Conservation (phyloP, 192 early-diverging fungal species). For the Backusella liffmaniae region DNA sequence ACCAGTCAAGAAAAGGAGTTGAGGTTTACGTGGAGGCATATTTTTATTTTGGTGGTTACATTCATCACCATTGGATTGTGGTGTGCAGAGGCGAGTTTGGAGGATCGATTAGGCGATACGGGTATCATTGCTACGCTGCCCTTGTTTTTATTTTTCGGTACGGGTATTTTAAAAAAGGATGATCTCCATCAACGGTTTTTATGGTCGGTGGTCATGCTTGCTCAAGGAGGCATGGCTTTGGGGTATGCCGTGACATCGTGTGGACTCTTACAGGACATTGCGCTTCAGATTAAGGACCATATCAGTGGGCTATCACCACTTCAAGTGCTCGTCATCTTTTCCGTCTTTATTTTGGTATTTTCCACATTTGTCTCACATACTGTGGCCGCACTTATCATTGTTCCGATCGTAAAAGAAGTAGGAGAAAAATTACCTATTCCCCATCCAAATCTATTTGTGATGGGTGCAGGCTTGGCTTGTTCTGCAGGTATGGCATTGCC, state of each 20-base stretch:
- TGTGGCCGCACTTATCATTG: slow-evolving; percentile 74
- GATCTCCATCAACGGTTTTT: slow-evolving; percentile 73
- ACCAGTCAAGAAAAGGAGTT: slow-evolving; percentile 30
- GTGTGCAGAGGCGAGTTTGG: slow-evolving; percentile 59
- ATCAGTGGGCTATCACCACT: slow-evolving; percentile 49
- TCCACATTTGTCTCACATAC: slow-evolving; percentile 76
- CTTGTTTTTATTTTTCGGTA: slow-evolving; percentile 69
- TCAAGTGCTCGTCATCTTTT: slow-evolving; percentile 55
- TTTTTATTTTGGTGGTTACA: slow-evolving; percentile 56
- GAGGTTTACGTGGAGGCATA: slow-evolving; percentile 43
- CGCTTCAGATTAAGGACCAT: slow-evolving; percentile 48
- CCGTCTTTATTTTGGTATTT: slow-evolving; percentile 59
- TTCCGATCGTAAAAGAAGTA: slow-evolving; percentile 70
- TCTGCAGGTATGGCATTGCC: slow-evolving; percentile 47
- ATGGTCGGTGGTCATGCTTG: slow-evolving; percentile 56
- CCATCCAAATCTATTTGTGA: slow-evolving; percentile 64
- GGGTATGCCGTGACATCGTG: slow-evolving; percentile 69
- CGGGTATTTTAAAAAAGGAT: slow-evolving; percentile 68
- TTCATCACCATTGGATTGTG: slow-evolving; percentile 64
- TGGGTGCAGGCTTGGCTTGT: slow-evolving; percentile 59
- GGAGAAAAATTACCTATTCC: slow-evolving; percentile 63
- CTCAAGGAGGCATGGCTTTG: slow-evolving; percentile 76
- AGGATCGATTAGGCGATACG: slow-evolving; percentile 63
- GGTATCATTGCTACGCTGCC: slow-evolving; percentile 71
- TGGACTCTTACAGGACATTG: slow-evolving; percentile 62